Evolutionary conservation across 2,329 filamentous ascomycete species (phyloP).

Genomic region (Neonectria magnoliae): DNA sequence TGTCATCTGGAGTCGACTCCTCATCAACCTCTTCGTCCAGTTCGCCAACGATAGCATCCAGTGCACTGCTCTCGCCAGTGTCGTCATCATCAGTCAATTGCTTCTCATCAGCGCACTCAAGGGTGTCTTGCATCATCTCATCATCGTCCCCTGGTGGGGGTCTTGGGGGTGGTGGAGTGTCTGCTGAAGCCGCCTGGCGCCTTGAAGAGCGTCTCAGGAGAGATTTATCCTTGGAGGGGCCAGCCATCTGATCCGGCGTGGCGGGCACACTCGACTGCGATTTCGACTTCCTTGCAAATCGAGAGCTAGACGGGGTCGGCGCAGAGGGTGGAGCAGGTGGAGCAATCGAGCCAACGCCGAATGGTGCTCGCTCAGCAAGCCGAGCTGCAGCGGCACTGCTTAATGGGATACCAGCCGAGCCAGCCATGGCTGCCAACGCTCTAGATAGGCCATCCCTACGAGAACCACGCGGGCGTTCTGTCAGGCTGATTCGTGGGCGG

Average conservation of each 20-base stretch:
- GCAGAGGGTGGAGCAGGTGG: constrained; percentile 50
- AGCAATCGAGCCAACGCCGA: constrained; percentile 49
- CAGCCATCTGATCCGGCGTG: constrained; percentile 57
- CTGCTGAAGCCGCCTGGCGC: constrained; percentile 63
- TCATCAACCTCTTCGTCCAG: constrained; percentile 86
- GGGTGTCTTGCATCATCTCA: constrained; percentile 70
- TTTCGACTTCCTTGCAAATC: constrained; percentile 58
- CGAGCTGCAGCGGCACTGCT: constrained; percentile 58
- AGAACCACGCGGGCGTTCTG: constrained; percentile 71
- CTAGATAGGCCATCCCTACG: constrained; percentile 73
- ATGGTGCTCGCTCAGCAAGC: constrained; percentile 57
- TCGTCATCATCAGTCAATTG: constrained; percentile 79
- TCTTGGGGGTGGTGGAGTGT: constrained; percentile 61
- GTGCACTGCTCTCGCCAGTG: constrained; percentile 70
- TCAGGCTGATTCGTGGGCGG: constrained; percentile 84
- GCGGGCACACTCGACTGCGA: constrained; percentile 57
- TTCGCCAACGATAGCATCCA: constrained; percentile 91
- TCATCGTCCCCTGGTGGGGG: constrained; percentile 68
- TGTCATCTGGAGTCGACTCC: constrained; percentile 69
- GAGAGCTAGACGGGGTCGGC: constrained; percentile 55
- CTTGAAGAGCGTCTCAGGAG: constrained; percentile 71
- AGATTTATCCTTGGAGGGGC: constrained; percentile 66
- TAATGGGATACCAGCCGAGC: constrained; percentile 70
- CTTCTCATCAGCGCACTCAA: constrained; percentile 95
- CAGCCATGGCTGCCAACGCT: constrained; percentile 80